phyloP scores from a whole-genome alignment of 108 stramenopile species.

The Phaeodactylum tricornutum region DNA sequence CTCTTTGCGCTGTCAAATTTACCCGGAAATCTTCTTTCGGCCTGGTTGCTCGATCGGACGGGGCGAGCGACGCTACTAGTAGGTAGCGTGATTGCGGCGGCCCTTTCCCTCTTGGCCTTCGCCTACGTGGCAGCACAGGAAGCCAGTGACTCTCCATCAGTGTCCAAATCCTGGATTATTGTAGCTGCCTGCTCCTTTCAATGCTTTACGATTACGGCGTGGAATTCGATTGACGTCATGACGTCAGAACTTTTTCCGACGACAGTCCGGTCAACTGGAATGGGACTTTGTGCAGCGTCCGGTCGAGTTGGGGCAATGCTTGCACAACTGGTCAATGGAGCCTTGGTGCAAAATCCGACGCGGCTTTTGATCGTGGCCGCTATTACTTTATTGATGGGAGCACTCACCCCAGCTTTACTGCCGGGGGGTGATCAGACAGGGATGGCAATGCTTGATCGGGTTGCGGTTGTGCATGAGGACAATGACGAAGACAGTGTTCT shows the following conservation, averaged over 20 bases:
- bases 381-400: constrained; percentile 41
- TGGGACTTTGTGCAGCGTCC: constrained; percentile 67
- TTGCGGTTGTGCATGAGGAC: not conserved
- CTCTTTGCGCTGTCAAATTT: constrained; percentile 62
- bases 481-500: not conserved
- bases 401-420: constrained; percentile 35
- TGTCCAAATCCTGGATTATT: constrained; percentile 32
- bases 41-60: constrained; percentile 37
- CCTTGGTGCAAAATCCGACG: constrained; percentile 27
- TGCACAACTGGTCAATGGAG: constrained; percentile 63
- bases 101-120: constrained; percentile 43
- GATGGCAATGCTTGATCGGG: constrained; percentile 13
- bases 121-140: constrained; percentile 21
- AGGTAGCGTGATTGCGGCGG: constrained; percentile 28
- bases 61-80: constrained; percentile 44
- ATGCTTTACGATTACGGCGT: constrained; percentile 51
- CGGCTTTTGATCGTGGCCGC: constrained; percentile 40
- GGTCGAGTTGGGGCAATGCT: constrained; percentile 67
- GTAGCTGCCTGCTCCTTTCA: constrained; percentile 61
- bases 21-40: constrained; percentile 57
- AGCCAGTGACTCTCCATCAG: constrained; percentile 4
- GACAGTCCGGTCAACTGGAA: constrained; percentile 51
- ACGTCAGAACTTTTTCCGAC: constrained; percentile 72
- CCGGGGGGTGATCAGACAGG: constrained; percentile 24
- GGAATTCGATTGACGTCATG: constrained; percentile 70